A percentile compares a stretch with the other conserved stretches of the same genome.
phyloP scores from a whole-genome alignment of 176 grass and related monocot species.

The Metroxylon sagu region DNA sequence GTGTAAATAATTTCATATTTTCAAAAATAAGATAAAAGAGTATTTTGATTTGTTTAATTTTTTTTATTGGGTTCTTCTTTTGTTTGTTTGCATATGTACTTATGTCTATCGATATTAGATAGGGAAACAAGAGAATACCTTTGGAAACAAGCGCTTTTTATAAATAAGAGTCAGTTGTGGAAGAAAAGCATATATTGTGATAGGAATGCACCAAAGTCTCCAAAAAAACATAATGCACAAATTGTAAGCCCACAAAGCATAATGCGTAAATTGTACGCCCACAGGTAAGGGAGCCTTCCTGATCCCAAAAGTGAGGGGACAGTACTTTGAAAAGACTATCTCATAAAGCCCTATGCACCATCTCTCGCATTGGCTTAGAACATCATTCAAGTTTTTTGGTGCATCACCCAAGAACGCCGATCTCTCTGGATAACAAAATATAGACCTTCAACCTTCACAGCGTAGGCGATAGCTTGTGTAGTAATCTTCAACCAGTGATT shows the following conservation, averaged over 20 bases:
- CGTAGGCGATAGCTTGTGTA: conserved; percentile 29
- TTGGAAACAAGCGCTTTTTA: conserved; percentile 20
- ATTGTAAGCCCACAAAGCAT: conserved; percentile 19
- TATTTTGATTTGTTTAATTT: too few species aligned
- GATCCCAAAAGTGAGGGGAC: conserved; percentile 19
- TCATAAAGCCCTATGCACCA: conserved; percentile 28
- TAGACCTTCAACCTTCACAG: conserved; percentile 34
- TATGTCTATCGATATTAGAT: too few species aligned
- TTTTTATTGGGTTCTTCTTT: too few species aligned
- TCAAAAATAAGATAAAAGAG: too few species aligned
- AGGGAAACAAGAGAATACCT: conserved; percentile 8
- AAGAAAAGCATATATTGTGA: conserved; percentile 25
- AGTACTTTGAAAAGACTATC: conserved; percentile 23
- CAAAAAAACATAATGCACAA: conserved; percentile 7
- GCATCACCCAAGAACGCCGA: conserved; percentile 28
- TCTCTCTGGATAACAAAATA: conserved; percentile 23
- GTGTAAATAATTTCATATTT: too few species aligned
- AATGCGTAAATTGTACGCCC: too few species aligned
- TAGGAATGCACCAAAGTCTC: conserved; percentile 20
- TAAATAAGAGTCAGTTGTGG: conserved; percentile 31
- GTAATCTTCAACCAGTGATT: conserved; percentile 37
- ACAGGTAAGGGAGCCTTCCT: conserved; percentile 15
- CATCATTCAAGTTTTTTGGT: conserved; percentile 33
- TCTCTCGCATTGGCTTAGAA: conserved; percentile 29
- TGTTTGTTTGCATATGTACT: too few species aligned